Conservation (phyloP, 2,329 filamentous ascomycete genomes). For the Aspergillus vadensis region DNA sequence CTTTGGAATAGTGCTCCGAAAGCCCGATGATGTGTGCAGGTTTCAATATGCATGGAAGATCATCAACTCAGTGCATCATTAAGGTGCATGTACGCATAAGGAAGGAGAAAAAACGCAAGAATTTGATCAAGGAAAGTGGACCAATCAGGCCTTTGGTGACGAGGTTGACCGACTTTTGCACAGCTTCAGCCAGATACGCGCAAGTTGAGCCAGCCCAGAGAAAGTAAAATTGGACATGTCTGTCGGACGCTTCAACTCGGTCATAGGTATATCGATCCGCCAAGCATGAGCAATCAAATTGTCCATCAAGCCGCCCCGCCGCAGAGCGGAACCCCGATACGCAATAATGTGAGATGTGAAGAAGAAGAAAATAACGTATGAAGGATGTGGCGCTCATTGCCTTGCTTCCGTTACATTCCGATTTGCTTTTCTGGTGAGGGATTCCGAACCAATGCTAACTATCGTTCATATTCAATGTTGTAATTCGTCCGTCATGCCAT, state of each 20-base stretch:
- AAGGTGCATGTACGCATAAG: neutral
- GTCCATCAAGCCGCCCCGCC: conserved; percentile 11
- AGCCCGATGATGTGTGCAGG: conserved; percentile 10
- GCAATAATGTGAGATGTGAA: conserved; percentile 2
- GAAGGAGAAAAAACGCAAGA: conserved; percentile 1
- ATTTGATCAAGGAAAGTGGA: conserved; percentile 15
- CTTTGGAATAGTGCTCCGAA: neutral
- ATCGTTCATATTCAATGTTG: conserved; percentile 32
- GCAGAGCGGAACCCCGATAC: neutral
- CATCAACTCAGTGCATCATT: conserved; percentile 20
- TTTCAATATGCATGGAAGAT: conserved; percentile 16
- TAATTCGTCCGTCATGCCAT: conserved; percentile 27
- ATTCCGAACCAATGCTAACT: conserved; percentile 34
- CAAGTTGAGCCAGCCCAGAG: conserved; percentile 16
- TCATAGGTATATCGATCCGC: conserved; percentile 11
- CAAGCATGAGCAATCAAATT: conserved; percentile 18
- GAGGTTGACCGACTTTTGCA: conserved; percentile 2
- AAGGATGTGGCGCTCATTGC: conserved; percentile 18
- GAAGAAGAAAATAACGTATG: conserved; percentile 7
- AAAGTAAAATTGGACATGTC: conserved; percentile 15
- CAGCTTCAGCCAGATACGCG: conserved; percentile 5
- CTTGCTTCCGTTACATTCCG: conserved; percentile 19
- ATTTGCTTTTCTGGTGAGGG: conserved; percentile 14
- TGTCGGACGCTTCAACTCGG: conserved; percentile 12
- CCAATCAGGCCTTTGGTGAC: conserved; percentile 14